Evolutionary conservation across 1,284 basidiomycete species (phyloP).

Genomic region (Xerocomus nothofagi): DNA sequence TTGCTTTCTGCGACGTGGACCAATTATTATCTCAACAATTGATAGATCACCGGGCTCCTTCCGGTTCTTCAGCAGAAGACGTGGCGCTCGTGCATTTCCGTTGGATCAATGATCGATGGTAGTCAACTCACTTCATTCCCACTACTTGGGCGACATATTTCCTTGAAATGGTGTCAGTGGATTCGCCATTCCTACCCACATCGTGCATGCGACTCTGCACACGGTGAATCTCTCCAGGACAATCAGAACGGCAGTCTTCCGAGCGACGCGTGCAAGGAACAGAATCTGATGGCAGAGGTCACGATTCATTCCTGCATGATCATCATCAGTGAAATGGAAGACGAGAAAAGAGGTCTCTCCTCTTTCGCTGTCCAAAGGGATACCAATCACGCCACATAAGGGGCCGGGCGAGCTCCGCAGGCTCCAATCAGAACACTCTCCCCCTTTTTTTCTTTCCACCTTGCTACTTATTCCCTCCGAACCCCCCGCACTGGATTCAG

Average conservation of each 20-base stretch:
- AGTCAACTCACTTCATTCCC: not conserved
- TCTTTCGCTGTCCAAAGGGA: slow-evolving; percentile 3
- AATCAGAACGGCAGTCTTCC: not conserved
- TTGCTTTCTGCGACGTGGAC: not conserved
- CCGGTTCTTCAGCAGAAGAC: not conserved
- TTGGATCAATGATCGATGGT: slow-evolving; percentile 2
- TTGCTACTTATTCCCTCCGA: not conserved
- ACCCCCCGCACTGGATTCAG: not conserved
- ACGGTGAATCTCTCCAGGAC: slow-evolving; percentile 13
- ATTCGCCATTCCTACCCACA: slow-evolving; percentile 15
- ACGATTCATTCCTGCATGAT: slow-evolving; percentile 5
- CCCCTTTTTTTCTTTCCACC: not conserved
- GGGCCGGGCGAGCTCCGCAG: not conserved
- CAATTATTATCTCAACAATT: not conserved
- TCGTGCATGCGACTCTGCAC: not conserved
- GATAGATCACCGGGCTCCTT: not conserved
- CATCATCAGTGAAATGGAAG: too few species aligned
- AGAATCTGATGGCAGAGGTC: not conserved
- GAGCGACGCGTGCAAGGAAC: slow-evolving; percentile 6
- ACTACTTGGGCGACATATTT: not conserved
- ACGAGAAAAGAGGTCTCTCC: slow-evolving; percentile 14
- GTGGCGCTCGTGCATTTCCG: slow-evolving; percentile 33
- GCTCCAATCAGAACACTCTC: not conserved
- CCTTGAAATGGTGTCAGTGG: slow-evolving; percentile 12
- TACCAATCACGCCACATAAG: not conserved